Evolutionary conservation across 306 rosid species (phyloP).

Genomic region (Cucurbita argyrosperma): DNA sequence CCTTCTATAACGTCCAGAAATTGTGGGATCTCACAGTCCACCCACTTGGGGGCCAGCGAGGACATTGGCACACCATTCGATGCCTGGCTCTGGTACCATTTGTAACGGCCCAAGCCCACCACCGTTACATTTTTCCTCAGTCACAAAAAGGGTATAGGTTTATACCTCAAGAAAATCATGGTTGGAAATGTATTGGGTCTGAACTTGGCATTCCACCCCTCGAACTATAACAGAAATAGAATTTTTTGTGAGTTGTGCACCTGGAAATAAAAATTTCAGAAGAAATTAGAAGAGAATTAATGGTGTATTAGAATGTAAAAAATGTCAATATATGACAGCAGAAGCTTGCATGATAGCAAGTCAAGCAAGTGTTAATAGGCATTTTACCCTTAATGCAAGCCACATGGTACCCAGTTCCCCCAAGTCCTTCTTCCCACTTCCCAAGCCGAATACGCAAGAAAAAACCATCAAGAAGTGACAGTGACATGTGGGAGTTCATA

Average conservation of each 20-base stretch:
- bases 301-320: slow-evolving; percentile 1
- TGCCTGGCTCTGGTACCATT: too few relatives aligned
- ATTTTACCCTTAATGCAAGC: slow-evolving; percentile 66
- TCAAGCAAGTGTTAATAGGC: background rate
- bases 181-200: slow-evolving; percentile 63
- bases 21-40: background rate
- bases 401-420: slow-evolving; percentile 74
- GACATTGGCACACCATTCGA: too few relatives aligned
- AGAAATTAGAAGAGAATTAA: background rate
- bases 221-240: slow-evolving; percentile 48
- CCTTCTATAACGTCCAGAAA: background rate
- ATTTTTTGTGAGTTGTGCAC: slow-evolving; percentile 22
- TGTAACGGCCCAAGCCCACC: too few relatives aligned
- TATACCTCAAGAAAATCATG: slow-evolving; percentile 83
- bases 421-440: slow-evolving; percentile 72
- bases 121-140: too few relatives aligned
- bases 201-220: slow-evolving; percentile 46
- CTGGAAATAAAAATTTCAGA: slow-evolving; percentile 18
- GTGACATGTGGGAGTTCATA: slow-evolving; percentile 33
- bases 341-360: background rate
- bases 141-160: background rate
- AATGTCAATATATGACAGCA: background rate
- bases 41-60: too few relatives aligned
- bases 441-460: slow-evolving; percentile 86
- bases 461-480: slow-evolving; percentile 54